Base-by-base conservation (phyloP, 2,329 filamentous ascomycete species). In the Hypoxylon sp. region DNA sequence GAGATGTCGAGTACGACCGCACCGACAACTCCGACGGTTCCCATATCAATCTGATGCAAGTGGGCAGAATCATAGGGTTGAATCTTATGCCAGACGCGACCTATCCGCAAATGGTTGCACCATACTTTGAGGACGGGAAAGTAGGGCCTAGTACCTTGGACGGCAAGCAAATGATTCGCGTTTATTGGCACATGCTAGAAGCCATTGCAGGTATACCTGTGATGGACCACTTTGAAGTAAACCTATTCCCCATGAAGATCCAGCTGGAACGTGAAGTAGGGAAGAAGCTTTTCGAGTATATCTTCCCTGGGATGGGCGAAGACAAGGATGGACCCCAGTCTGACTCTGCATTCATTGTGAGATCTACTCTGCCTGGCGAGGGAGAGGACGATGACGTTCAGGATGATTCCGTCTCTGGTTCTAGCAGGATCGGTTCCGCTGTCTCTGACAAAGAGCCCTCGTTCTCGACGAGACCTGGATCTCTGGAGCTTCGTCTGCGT, bases 171-270 rank as follows among this genome's bases (percentile, higher is more conserved):
- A 98, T 98, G 91, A 87, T 99, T 56, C 89, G 91, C 34, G 93
- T 99, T 11, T 96, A 97, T 77, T 99, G 97, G 93, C 90, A 98
- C 77, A 98, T 98, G 93, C 86, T 99, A 3, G 96, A 99, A 81
- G 94, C 96, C 6, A 98, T 99, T 78, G 96, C 95, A 38, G 96
- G 96, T 52, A 99, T 99, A 68, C 93, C 95, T 0, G 94, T 99
- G 32, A 93, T 99, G 85, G 95, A 98, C 73, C 92, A 97, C 75
- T 99, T 99, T 75, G 94, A 98, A 79, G 93, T 99, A 60, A 93
- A 94, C 60, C 83, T 99, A 19, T 94, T 97, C 78, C 97, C 96
- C 0, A 87, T 99, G 78, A 97, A 94, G 79, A 90, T 99, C 21
- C 96, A 99, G 78, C 85, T 99, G 36, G 96, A 99, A 80, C 91